Conservation (phyloP, 306 rosid genomes). For the Prosopis cineraria region DNA sequence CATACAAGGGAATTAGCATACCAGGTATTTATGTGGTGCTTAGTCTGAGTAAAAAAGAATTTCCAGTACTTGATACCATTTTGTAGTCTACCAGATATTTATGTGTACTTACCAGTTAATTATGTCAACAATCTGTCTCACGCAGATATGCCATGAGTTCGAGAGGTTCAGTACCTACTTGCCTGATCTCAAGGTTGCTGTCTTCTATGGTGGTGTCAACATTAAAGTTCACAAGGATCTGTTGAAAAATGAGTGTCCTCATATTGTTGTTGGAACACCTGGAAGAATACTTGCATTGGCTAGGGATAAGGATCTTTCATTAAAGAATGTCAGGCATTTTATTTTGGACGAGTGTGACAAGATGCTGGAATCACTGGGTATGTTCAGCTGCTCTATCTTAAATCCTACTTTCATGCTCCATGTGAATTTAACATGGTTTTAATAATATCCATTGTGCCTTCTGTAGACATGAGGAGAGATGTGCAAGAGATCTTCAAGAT, state of each 20-base stretch:
- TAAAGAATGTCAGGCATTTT: constrained; percentile 95
- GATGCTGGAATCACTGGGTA: constrained; percentile 99
- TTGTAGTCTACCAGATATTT: not conserved
- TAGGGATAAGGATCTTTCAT: constrained; percentile 86
- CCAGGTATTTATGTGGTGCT: constrained; percentile 57
- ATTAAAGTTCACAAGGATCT: constrained; percentile 93
- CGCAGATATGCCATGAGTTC: constrained; percentile 95
- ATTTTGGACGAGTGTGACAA: constrained; percentile 97
- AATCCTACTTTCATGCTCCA: not conserved
- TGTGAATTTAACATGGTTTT: not conserved
- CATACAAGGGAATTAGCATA: constrained; percentile 97
- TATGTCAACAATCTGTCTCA: not conserved
- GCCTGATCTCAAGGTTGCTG: constrained; percentile 96
- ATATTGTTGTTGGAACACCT: constrained; percentile 99
- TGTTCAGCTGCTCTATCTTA: constrained; percentile 13
- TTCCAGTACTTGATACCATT: not conserved
- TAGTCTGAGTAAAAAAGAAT: not conserved
- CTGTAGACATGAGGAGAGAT: constrained; percentile 95
- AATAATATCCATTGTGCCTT: constrained; percentile 25
- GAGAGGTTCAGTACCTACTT: constrained; percentile 96
- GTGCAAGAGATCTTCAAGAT: constrained; percentile 97
- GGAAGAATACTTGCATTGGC: constrained; percentile 88
- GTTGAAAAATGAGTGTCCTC: constrained; percentile 94
- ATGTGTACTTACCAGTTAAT: not conserved
- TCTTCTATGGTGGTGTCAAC: constrained; percentile 95